Conservation (phyloP, 257 asterid species). For the Ocimum tenuiflorum region DNA sequence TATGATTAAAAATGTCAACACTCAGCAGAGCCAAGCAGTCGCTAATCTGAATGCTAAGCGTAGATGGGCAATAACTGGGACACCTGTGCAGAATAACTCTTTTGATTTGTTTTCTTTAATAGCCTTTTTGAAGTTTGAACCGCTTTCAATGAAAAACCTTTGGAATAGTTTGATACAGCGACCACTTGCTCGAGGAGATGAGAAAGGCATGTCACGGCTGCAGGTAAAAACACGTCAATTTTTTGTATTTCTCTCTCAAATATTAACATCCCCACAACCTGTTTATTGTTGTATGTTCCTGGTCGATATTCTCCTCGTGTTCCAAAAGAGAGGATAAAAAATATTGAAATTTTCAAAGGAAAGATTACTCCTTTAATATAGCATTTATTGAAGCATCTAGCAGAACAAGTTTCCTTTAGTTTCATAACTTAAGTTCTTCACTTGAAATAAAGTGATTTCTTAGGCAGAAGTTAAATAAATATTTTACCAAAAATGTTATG, state of each 20-base stretch:
- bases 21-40: constrained; percentile 67
- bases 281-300: background rate
- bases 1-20: constrained; percentile 56
- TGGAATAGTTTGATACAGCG: constrained; percentile 71
- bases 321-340: background rate
- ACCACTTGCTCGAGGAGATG: constrained; percentile 65
- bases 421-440: no score
- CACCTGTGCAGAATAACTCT: constrained; percentile 69
- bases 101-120: constrained; percentile 66
- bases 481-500: no score
- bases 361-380: background rate
- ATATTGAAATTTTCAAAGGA: background rate
- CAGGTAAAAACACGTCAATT: constrained; percentile 40
- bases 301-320: background rate
- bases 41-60: constrained; percentile 52
- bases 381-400: background rate
- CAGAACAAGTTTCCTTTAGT: no score
- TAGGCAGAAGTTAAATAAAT: no score
- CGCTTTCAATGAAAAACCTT: constrained; percentile 56
- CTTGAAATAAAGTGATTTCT: no score
- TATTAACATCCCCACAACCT: background rate
- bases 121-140: constrained; percentile 71
- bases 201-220: constrained; percentile 61
- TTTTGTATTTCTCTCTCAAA: background rate
- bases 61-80: constrained; percentile 82